phyloP scores from a whole-genome alignment of 192 early-diverging fungal species.

The Coemansia sp. region DNA sequence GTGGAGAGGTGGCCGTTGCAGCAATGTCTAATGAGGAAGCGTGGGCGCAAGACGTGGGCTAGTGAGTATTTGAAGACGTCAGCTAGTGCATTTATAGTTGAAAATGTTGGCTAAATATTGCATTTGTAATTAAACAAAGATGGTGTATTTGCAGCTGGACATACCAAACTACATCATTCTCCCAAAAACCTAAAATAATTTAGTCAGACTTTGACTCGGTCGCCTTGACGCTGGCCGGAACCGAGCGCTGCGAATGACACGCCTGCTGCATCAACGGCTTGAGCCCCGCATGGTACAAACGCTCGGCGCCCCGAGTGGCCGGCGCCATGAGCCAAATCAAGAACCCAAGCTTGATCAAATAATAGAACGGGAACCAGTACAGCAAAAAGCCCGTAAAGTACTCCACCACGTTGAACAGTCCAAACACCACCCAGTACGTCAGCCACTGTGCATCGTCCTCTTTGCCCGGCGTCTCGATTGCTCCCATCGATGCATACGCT shows the following conservation, averaged over 20 bases:
- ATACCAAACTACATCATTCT: too few species aligned
- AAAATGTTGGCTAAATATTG: too few species aligned
- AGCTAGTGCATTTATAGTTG: too few species aligned
- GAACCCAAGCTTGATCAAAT: slow-evolving; percentile 84
- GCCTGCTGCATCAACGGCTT: slow-evolving; percentile 68
- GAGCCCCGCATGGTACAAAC: slow-evolving; percentile 72
- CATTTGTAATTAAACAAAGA: too few species aligned
- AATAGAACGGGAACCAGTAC: slow-evolving; percentile 97
- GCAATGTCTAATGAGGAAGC: slow-evolving; percentile 21
- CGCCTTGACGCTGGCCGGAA: neutral
- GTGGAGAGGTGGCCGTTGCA: slow-evolving; percentile 22
- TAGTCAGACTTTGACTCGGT: slow-evolving; percentile 22
- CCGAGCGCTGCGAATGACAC: slow-evolving; percentile 17
- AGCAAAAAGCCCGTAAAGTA: slow-evolving; percentile 85
- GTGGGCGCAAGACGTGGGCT: slow-evolving; percentile 30
- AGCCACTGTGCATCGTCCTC: slow-evolving; percentile 88
- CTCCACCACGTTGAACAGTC: slow-evolving; percentile 82
- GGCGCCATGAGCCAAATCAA: slow-evolving; percentile 84
- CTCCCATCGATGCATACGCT: slow-evolving; percentile 90
- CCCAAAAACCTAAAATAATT: neutral
- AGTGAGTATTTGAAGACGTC: too few species aligned
- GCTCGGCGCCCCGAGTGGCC: slow-evolving; percentile 72
- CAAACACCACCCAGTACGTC: slow-evolving; percentile 90
- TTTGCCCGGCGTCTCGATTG: slow-evolving; percentile 80
- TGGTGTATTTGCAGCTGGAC: too few species aligned